Evolutionary conservation across 1,284 basidiomycete genomes (phyloP).

Genomic region (Heterobasidion occidentale): DNA sequence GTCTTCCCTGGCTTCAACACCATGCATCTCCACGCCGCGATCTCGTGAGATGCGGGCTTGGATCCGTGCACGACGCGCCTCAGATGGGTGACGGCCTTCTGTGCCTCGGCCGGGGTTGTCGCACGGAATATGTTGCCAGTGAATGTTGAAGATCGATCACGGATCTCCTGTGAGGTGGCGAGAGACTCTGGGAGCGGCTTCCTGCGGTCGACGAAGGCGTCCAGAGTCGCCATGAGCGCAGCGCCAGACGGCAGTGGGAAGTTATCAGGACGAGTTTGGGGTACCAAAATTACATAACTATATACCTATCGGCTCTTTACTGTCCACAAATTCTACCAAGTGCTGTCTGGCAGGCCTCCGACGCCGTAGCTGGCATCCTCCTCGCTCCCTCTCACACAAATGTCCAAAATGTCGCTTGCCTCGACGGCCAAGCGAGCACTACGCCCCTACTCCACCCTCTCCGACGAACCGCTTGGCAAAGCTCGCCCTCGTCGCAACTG

Average conservation of each 20-base stretch:
- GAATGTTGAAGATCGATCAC: slow-evolving; percentile 65
- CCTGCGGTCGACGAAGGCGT: slow-evolving; percentile 43
- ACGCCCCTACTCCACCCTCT: too few relatives aligned
- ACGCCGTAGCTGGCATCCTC: too few relatives aligned
- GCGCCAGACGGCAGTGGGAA: neutral
- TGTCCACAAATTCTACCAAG: neutral
- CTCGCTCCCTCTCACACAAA: neutral
- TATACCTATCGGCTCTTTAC: neutral
- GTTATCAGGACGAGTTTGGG: neutral
- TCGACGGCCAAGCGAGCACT: neutral
- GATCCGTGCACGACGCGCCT: slow-evolving; percentile 43
- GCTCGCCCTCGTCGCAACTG: too few relatives aligned
- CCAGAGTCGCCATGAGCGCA: slow-evolving; percentile 29
- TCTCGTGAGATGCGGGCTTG: slow-evolving; percentile 60
- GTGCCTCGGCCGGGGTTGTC: slow-evolving; percentile 38
- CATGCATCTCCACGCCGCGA: slow-evolving; percentile 72
- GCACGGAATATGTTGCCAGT: slow-evolving; percentile 53
- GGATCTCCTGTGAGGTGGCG: slow-evolving; percentile 62
- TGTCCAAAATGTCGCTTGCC: neutral
- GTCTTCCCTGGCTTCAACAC: slow-evolving; percentile 55
- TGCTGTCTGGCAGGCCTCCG: neutral
- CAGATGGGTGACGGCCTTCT: slow-evolving; percentile 37
- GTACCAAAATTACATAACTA: neutral
- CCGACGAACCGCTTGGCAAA: too few relatives aligned
- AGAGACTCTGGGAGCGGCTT: slow-evolving; percentile 40